Conservation (phyloP, 176 grass and related monocot genomes). For the Oryza australiensis region DNA sequence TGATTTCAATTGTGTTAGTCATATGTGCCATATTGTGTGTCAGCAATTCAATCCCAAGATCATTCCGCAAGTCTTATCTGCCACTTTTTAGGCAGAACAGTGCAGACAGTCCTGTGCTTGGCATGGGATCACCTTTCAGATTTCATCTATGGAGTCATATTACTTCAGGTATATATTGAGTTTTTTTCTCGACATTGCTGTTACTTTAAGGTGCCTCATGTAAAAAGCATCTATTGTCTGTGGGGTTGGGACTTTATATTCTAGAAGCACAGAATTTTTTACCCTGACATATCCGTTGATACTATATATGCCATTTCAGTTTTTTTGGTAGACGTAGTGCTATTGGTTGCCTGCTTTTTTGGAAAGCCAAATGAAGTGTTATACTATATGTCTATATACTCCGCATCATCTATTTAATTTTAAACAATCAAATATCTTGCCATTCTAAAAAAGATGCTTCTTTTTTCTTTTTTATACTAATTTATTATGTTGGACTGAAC, state of each 20-base stretch:
- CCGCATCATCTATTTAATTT: slow-evolving; percentile 1
- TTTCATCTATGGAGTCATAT: slow-evolving; percentile 85
- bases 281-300: slow-evolving; percentile 4
- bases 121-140: slow-evolving; percentile 63
- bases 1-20: slow-evolving; percentile 70
- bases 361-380: slow-evolving; percentile 17
- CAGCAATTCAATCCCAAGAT: slow-evolving; percentile 72
- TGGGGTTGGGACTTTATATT: background rate
- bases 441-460: background rate
- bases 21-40: slow-evolving; percentile 65
- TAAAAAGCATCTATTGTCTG: background rate
- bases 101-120: slow-evolving; percentile 55
- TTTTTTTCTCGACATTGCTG: background rate
- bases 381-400: background rate
- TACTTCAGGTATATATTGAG: slow-evolving; percentile 59
- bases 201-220: background rate
- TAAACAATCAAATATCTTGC: background rate
- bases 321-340: background rate
- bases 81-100: slow-evolving; percentile 71
- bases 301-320: background rate
- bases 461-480: background rate
- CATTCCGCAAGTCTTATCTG: slow-evolving; percentile 76
- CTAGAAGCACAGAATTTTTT: slow-evolving; percentile 8
- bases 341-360: slow-evolving; percentile 22
- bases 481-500: background rate